Conservation (phyloP, 2,329 filamentous ascomycete genomes). For the Ascochyta lentis region DNA sequence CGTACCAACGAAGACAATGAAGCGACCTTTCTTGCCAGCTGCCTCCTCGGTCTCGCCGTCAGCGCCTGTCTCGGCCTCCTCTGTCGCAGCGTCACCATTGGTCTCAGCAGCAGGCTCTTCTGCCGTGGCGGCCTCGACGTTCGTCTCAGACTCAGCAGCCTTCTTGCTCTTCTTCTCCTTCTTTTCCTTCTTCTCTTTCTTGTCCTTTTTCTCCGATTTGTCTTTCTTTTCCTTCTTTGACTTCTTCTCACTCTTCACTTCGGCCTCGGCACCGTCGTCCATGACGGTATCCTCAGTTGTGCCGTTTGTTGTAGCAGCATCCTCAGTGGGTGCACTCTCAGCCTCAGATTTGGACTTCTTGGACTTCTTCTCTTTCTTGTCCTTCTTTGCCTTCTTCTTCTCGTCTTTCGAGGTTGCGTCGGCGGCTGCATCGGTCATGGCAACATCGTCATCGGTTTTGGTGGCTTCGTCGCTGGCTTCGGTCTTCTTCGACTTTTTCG, state of each 20-base stretch:
- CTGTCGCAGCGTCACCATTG: slow-evolving; percentile 24
- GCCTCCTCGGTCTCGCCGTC: slow-evolving; percentile 26
- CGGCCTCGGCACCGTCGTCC: slow-evolving; percentile 20
- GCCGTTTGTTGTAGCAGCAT: slow-evolving; percentile 12
- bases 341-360: slow-evolving; percentile 28
- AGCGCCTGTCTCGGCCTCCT: slow-evolving; percentile 22
- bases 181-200: slow-evolving; percentile 32
- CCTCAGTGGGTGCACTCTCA: slow-evolving; percentile 19
- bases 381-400: slow-evolving; percentile 34
- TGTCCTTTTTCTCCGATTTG: slow-evolving; percentile 19
- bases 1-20: slow-evolving; percentile 79
- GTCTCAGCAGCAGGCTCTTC: slow-evolving; percentile 23
- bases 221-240: slow-evolving; percentile 37
- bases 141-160: slow-evolving; percentile 20
- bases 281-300: slow-evolving; percentile 17
- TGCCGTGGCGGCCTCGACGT: slow-evolving; percentile 17
- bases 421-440: slow-evolving; percentile 28
- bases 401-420: slow-evolving; percentile 25
- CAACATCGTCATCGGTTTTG: slow-evolving; percentile 22
- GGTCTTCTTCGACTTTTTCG: slow-evolving; percentile 35
- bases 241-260: slow-evolving; percentile 33
- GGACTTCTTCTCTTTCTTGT: slow-evolving; percentile 32
- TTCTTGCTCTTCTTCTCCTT: slow-evolving; percentile 33
- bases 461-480: slow-evolving; percentile 22
- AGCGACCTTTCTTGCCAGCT: slow-evolving; percentile 60